Evolutionary conservation across 768 basidiomycete species (phyloP).

Genomic region (Trametes coccinea): DNA sequence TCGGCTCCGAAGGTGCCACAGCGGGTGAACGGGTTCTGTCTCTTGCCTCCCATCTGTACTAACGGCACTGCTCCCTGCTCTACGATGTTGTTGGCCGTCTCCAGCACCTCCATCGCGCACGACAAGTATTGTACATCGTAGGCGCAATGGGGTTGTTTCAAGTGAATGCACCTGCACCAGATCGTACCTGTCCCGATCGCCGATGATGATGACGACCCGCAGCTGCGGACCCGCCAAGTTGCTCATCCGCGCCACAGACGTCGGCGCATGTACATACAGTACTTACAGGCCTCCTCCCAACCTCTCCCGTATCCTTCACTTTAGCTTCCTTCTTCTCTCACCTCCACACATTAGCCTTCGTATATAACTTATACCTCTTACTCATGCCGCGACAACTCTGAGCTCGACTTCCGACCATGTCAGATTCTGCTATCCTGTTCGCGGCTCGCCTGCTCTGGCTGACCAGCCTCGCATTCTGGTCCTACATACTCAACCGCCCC

Average conservation of each 20-base stretch:
- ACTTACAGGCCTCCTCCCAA: background rate
- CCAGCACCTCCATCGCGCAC: too few relatives aligned
- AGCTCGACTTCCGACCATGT: background rate
- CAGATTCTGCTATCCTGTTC: background rate
- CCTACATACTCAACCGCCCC: conserved; percentile 19
- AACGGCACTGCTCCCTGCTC: too few relatives aligned
- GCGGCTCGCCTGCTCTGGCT: background rate
- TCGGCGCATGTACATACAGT: background rate
- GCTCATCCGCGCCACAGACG: background rate
- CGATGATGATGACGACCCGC: background rate
- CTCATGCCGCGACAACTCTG: background rate
- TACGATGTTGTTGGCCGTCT: too few relatives aligned
- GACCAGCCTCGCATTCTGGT: conserved; percentile 10
- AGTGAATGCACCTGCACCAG: too few relatives aligned
- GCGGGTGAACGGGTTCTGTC: too few relatives aligned
- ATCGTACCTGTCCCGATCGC: background rate
- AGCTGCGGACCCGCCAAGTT: background rate
- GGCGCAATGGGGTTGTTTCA: too few relatives aligned
- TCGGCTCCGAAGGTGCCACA: too few relatives aligned
- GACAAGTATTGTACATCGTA: too few relatives aligned
- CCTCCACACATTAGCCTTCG: background rate
- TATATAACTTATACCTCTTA: background rate
- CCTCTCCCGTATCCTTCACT: background rate
- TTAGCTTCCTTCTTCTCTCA: background rate
- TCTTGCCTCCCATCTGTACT: too few relatives aligned